Evolutionary conservation across 495 filamentous ascomycete species (phyloP).

Genomic region (Sabuloglossum arenarium): DNA sequence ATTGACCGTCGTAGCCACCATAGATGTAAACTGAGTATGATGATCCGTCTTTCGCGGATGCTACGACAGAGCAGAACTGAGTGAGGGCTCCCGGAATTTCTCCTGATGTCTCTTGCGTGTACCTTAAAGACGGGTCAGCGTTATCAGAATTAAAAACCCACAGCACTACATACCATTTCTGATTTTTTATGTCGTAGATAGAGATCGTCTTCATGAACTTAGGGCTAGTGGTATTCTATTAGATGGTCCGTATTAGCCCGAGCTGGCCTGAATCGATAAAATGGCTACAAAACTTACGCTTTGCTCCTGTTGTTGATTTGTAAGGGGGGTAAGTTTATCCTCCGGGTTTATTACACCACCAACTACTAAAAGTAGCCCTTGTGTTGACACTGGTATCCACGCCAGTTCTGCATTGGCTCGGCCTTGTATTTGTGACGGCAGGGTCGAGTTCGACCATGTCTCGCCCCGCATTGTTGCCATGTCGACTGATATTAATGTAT

Average conservation of each 20-base stretch:
- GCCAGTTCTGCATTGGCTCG: constrained; percentile 43
- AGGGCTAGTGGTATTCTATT: constrained; percentile 26
- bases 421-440: constrained; percentile 27
- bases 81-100: constrained; percentile 30
- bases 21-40: constrained; percentile 60
- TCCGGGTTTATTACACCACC: constrained; percentile 41
- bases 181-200: constrained; percentile 41
- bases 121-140: constrained; percentile 15
- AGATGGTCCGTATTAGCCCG: not conserved
- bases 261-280: not conserved
- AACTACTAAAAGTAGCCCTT: constrained; percentile 42
- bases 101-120: constrained; percentile 37
- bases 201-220: constrained; percentile 41
- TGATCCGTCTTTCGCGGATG: constrained; percentile 34
- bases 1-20: constrained; percentile 39
- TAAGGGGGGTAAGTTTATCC: constrained; percentile 12
- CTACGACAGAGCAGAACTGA: constrained; percentile 45
- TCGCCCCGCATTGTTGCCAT: constrained; percentile 27
- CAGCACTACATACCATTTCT: constrained; percentile 24
- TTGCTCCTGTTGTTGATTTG: constrained; percentile 17
- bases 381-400: constrained; percentile 45
- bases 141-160: not conserved
- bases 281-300: constrained; percentile 19
- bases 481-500: constrained; percentile 38
- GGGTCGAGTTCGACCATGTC: constrained; percentile 32